Percentiles rank a stretch among this genome's conserved stretches.
phyloP scores from a whole-genome alignment of 495 filamentous ascomycete species.

The Lophiostoma macrostomum region DNA sequence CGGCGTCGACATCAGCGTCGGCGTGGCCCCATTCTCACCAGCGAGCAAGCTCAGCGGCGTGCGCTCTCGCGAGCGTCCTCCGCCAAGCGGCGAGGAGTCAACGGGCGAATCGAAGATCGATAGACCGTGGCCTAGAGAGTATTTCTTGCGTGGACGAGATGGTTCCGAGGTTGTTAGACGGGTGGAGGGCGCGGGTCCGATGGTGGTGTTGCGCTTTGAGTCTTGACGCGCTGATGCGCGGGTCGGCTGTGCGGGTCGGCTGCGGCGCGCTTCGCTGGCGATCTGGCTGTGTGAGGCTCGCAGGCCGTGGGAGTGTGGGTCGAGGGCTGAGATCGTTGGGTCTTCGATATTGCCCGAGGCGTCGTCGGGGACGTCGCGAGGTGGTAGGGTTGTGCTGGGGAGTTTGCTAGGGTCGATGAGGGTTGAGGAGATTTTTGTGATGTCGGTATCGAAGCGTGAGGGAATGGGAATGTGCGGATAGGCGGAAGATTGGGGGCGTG shows the following conservation, averaged over 20 bases:
- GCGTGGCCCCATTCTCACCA: slow-evolving; percentile 6
- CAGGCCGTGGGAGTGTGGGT: too few relatives aligned
- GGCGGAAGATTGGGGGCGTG: slow-evolving; percentile 28
- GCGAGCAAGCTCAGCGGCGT: slow-evolving; percentile 13
- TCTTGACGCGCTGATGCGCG: background rate
- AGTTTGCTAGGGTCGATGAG: background rate
- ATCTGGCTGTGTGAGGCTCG: too few relatives aligned
- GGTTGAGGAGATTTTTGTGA: background rate
- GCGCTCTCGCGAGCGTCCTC: background rate
- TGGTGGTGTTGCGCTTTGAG: slow-evolving; percentile 8
- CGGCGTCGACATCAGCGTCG: too few relatives aligned
- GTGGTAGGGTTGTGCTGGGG: background rate
- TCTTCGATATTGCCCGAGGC: slow-evolving; percentile 8
- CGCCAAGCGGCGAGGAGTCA: too few relatives aligned
- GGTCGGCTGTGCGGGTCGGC: slow-evolving; percentile 7
- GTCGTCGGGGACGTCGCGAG: slow-evolving; percentile 3
- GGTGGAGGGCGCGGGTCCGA: background rate
- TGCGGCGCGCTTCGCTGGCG: too few relatives aligned
- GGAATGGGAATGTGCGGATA: slow-evolving; percentile 20
- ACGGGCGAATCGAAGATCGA: too few relatives aligned
- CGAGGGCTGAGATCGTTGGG: too few relatives aligned
- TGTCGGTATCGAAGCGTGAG: too few relatives aligned
- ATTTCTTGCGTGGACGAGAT: too few relatives aligned
- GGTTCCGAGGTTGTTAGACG: too few relatives aligned
- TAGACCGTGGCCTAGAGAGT: background rate